Evolutionary conservation across 495 filamentous ascomycete genomes (phyloP), one percentile per base, ranked within the genome.

Genomic region (Lophiotrema nucula): DNA sequence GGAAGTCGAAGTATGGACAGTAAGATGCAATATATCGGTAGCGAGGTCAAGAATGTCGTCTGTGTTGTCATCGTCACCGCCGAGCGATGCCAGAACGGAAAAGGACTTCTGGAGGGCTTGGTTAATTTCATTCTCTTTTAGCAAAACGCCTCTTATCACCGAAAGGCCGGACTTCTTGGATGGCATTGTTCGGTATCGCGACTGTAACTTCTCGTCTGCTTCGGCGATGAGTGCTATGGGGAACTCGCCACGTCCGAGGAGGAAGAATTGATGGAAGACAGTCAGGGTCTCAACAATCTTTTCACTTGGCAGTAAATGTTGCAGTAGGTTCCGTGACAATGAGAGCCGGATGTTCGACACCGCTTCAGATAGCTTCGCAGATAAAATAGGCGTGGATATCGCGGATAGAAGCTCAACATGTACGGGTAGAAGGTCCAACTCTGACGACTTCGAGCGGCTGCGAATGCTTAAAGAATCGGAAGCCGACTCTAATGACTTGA

Each of bases 221-320:
- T 96, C 88, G 27, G 85, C 80, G 0, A 93, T 88, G 18, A 98
- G 75, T 10, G 88, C 83, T 58, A 92, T 81, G 5, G 89, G 90
- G 70, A 98, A 98, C 67, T 97, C 93, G 10, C 93, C 92, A 16
- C 88, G 80, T 10, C 88, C 83, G 10, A 98, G 81, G 10, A 98
- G 79, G 63, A 96, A 88, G 69, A 95, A 97, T 46, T 92, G 83
- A 50, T 90, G 82, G 0, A 96, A 80, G 21, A 96, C 74, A 39
- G 81, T 77, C 10, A 98, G 77, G 35, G 87, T 81, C 56, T 95
- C 85, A 2, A 92, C 72, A 19, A 96, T 88, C 50, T 83, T 85
- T 4, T 79, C 77, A 22, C 88, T 71, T 0, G 92, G 92, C 8
- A 97, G 74, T 2, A 97, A 74, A 53, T 86, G 86, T 39, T 90